Evolutionary conservation across 1,139 yeast genomes (phyloP).

Genomic region (Scheffersomyces segobiensis): DNA sequence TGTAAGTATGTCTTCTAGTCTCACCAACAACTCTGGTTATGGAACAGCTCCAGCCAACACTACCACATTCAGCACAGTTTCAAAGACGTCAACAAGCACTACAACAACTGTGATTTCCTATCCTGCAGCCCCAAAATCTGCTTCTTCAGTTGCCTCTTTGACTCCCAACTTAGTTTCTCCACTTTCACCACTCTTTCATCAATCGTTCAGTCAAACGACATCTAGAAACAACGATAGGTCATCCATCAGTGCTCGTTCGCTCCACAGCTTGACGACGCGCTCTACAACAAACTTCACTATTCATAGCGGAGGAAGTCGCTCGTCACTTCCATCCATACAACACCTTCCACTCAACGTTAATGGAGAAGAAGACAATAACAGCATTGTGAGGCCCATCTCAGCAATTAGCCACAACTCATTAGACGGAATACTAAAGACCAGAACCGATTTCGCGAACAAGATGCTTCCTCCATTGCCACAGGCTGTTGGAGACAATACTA

Average conservation of each 20-base stretch:
- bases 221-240: slow-evolving; percentile 3
- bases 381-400: background rate
- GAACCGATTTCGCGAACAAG: background rate
- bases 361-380: background rate
- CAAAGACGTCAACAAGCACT: slow-evolving; percentile 1
- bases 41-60: slow-evolving; percentile 22
- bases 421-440: background rate
- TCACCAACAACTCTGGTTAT: slow-evolving; percentile 6
- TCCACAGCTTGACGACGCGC: background rate
- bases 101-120: slow-evolving; percentile 2
- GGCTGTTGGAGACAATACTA: slow-evolving; percentile 6
- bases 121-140: slow-evolving; percentile 12
- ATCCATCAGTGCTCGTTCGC: background rate
- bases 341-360: background rate
- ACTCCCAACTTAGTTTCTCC: slow-evolving; percentile 41
- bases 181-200: slow-evolving; percentile 44
- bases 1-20: slow-evolving; percentile 1
- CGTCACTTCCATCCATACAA: background rate
- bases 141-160: slow-evolving; percentile 20
- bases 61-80: slow-evolving; percentile 11
- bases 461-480: slow-evolving; percentile 1
- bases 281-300: slow-evolving; percentile 1
- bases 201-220: slow-evolving; percentile 31
- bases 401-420: background rate
- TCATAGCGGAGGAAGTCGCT: background rate